A percentile compares a stretch with the other conserved stretches of the same genome.
phyloP scores from a whole-genome alignment of 768 basidiomycete species.

The Cystobasidium ongulense region DNA sequence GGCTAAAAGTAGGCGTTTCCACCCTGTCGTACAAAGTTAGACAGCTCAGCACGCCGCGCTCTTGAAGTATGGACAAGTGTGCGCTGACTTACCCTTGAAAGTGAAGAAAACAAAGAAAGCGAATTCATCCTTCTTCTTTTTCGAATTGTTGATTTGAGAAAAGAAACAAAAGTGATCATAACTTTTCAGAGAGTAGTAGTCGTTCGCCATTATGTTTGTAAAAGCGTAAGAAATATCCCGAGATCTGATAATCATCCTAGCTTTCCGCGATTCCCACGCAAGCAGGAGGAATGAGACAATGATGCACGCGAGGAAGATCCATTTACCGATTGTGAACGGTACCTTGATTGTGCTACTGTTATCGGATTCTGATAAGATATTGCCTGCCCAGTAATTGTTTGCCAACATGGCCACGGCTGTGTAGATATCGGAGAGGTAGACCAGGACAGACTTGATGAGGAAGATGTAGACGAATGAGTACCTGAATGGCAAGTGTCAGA shows the following conservation, averaged over 20 bases:
- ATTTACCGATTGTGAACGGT: conserved; percentile 78
- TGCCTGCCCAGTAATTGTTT: conserved; percentile 78
- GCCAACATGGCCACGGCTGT: conserved; percentile 94
- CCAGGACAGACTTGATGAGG: conserved; percentile 88
- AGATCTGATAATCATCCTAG: conserved; percentile 87
- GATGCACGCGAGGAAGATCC: conserved; percentile 97
- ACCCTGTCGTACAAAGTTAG: conserved; percentile 52
- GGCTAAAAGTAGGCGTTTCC: conserved; percentile 80
- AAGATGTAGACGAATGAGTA: conserved; percentile 89
- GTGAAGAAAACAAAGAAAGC: conserved; percentile 99
- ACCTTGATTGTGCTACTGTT: conserved; percentile 62
- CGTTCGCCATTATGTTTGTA: conserved; percentile 93
- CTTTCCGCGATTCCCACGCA: conserved; percentile 82
- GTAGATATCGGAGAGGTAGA: conserved; percentile 96
- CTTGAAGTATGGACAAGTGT: neutral
- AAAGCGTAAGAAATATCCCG: conserved; percentile 97
- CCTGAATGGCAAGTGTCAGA: conserved; percentile 48
- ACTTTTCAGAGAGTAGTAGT: conserved; percentile 62
- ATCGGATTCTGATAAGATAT: conserved; percentile 60
- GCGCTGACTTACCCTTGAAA: conserved; percentile 71
- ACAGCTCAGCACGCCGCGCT: neutral
- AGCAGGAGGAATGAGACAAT: conserved; percentile 95
- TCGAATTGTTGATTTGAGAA: conserved; percentile 87
- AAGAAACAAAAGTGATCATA: conserved; percentile 99
- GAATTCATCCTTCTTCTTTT: conserved; percentile 92